Evolutionary conservation across 2,329 filamentous ascomycete genomes (phyloP), one percentile per base, ranked within the genome.

Genomic region (Aspergillus hortae): DNA sequence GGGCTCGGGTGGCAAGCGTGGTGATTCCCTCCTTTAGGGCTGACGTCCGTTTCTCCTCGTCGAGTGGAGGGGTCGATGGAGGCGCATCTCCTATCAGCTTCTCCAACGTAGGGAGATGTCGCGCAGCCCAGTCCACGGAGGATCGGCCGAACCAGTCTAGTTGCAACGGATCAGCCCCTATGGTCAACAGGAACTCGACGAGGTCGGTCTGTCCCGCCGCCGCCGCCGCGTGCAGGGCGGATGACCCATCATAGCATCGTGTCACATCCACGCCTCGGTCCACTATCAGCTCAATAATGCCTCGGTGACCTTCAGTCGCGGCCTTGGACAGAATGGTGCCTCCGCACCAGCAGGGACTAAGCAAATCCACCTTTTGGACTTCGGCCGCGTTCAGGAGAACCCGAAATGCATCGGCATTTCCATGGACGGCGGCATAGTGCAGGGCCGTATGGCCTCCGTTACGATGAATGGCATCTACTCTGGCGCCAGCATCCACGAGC

Each of bases 101-200:
- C 15, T 12, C 9, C 25, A 46, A 30, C 6, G 25, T 46, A 23
- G 44, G 44, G 14, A 23, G 44, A 35, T 46, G 44, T 32, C 14
- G 44, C 35, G 27, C 23, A 6, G 44, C 44, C 44, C 44, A 46
- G 17, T 46, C 44, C 4, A 46, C 11, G 44, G 44, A 12, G 44
- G 44, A 46, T 11, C 44, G 44, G 15, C 44, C 44, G 44, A 46
- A 46, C 25, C 25, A 46, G 25, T 46, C 44, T n/a, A 46, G 25
- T 46, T 46, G 44, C 27, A 33, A 17, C 14, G 14, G 25, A 21
- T 46, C 44, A 2, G 44, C 44, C 10, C 44, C 44, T n/a, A 32
- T 6, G 4, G 44, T 35, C 1, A 46, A 33, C 25, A 46, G 44
- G 23, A 46, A 32, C 44, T 46, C 44, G 30, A 33, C 44, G 25